These are phyloP conservation scores for Aspergillus intermedius DNA, from an alignment of 2,329 filamentous ascomycete species.

Conservation along the genomic window DNA sequence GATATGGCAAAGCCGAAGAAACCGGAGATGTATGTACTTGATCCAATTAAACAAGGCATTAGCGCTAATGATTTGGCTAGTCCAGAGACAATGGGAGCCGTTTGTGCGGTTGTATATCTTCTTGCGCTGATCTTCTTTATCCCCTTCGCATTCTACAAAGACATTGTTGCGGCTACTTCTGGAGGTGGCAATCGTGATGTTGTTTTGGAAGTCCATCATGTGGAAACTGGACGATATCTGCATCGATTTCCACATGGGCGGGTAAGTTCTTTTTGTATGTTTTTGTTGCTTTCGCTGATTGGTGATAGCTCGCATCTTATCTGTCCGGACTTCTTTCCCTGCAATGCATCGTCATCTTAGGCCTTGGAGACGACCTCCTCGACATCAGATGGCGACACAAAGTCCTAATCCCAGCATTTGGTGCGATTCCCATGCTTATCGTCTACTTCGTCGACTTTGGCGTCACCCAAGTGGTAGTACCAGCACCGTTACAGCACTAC, in stretches of 20 bases:
- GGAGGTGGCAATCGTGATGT: conserved; percentile 89
- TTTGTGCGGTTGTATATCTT: conserved; percentile 88
- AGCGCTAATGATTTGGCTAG: conserved; percentile 33
- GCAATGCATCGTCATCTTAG: conserved; percentile 82
- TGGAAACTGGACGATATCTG: conserved; percentile 76
- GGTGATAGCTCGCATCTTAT: conserved; percentile 74
- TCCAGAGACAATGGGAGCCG: conserved; percentile 91
- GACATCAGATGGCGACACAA: conserved; percentile 99
- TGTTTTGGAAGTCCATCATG: conserved; percentile 63
- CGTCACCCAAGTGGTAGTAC: conserved; percentile 90
- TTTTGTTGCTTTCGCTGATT: background rate
- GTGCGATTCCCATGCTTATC: conserved; percentile 84
- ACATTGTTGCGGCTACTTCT: conserved; percentile 90
- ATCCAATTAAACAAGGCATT: background rate
- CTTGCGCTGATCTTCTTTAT: conserved; percentile 86
- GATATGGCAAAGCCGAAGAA: conserved; percentile 75
- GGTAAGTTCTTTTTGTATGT: conserved; percentile 42
- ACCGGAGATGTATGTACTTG: conserved; percentile 60
- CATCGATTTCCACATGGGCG: conserved; percentile 94
- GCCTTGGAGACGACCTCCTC: conserved; percentile 91
- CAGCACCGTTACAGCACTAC: conserved; percentile 74
- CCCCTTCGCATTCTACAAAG: conserved; percentile 96
- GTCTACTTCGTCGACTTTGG: conserved; percentile 99
- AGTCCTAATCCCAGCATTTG: conserved; percentile 92
- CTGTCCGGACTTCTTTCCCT: conserved; percentile 89